Base-by-base conservation (phyloP, 2,329 filamentous ascomycete genomes). In the Botryotinia calthae region DNA sequence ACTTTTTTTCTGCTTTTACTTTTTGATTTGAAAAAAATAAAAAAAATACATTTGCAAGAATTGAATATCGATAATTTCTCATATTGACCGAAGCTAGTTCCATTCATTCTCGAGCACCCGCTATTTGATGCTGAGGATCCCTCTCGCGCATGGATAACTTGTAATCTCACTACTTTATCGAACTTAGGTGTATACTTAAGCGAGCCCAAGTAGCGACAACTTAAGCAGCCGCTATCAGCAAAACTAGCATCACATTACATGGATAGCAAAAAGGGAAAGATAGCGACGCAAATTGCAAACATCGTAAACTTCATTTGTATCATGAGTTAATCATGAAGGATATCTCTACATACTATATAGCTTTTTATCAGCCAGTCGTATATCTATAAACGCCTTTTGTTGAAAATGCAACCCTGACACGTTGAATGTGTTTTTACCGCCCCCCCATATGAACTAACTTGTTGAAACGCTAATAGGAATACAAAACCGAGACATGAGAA, bases 331-430 rank as follows among this genome's bases (percentile, higher is more conserved):
- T 54, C 68, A 70, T 70, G 42, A 51, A 63, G 56, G 68, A 70
- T 70, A 70, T 69, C 66, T 70, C 58, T 51, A 70, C n/a, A 66
- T 34, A 28, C 42, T 51, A 58, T 63, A 62, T 22, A 37, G 54
- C 42, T 14, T 31, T 54, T 51, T 37, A 25, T 22, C 44, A 63
- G 56, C 68, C 31, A 51, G 42, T n/a, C 31, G 46, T 70, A 63
- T 62, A 62, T 62, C 31, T 67, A 58, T 40, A 72, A 72, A 72
- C 70, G 70, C 70, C 70, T 37, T 67, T 72, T 72, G 70, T 72
- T 72, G 62, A 67, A 72, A 67, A 72, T 72, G 62, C 70, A 67
- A 72, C 62, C 46, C 70, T 37, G 25, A 72, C 70, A 72, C 70
- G 62, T 72, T 72, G 70, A 72, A 67, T 72, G 70, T 72, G 70